Evolutionary conservation across 2,329 filamentous ascomycete genomes (phyloP), one percentile per base, ranked within the genome.

Genomic region (Tolypocladium inflatum): DNA sequence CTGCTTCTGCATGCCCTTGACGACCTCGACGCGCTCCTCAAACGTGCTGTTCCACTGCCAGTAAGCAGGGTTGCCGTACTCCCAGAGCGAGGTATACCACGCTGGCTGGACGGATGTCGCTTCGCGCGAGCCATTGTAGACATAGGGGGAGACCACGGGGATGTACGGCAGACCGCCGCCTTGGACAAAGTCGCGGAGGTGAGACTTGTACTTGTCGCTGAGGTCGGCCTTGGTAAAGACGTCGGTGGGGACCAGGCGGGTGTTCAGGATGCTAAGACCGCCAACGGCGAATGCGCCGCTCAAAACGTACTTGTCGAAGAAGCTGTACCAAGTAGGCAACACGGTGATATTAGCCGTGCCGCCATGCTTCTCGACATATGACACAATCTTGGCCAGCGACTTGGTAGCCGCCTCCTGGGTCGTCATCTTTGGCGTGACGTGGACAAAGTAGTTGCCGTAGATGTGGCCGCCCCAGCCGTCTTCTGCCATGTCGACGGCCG

Each of bases 391-490:
- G 17, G 9, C 35, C 41, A 62, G 38, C 3, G 61, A 62, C 9
- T 13, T 4, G 17, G 38, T 42, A 5, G 59, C 59, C 9, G 35
- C 8, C 8, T 37, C 54, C 13, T 33, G 11, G 43, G 37, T 54
- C 4, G 37, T 51, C 7, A 62, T 54, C n/a, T 45, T 41, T 1
- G 60, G 60, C 41, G 39, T 59, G 41, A 59, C 41, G 43, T 59
- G 57, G 13, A 59, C 61, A 23, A 63, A 55, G 26, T 43, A 56
- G 54, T 61, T 60, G 35, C 61, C 61, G 41, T 63, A 63, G 38
- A 63, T 61, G 57, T 63, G 61, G 41, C 61, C 61, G 54, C 61
- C 61, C 61, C 61, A 63, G 23, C 61, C 61, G 41, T 61, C 61
- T 26, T 58, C 38, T 7, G 61, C 61, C 53, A 63, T 21, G 52